Evolutionary conservation across 441 rosid genomes (phyloP).

Genomic region (Metrosideros polymorpha): DNA sequence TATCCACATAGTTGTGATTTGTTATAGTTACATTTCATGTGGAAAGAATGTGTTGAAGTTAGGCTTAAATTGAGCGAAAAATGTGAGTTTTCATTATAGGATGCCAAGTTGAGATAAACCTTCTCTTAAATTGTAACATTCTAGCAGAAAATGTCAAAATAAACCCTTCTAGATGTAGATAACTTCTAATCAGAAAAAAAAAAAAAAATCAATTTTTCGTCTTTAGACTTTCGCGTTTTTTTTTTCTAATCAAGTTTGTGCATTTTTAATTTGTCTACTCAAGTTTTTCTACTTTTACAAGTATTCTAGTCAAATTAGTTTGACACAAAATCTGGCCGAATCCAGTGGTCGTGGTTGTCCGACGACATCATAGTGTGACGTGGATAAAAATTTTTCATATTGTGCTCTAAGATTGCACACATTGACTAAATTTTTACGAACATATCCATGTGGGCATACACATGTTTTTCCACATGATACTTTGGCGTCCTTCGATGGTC

Average conservation of each 20-base stretch:
- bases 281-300: background rate
- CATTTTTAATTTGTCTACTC: background rate
- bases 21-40: background rate
- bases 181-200: background rate
- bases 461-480: background rate
- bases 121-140: background rate
- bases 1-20: background rate
- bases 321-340: background rate
- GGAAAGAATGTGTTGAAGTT: background rate
- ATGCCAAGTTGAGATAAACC: background rate
- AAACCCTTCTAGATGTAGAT: background rate
- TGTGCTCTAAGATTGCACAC: background rate
- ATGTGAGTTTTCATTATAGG: background rate
- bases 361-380: background rate
- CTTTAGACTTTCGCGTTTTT: background rate
- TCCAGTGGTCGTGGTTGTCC: background rate
- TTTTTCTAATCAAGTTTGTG: background rate
- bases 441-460: too few relatives aligned
- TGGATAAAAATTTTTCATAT: background rate
- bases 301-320: background rate
- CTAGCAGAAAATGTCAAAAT: background rate
- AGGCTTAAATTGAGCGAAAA: background rate
- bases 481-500: background rate
- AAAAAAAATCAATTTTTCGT: background rate
- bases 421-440: background rate